These are phyloP conservation scores for Thelephora aurantiotincta DNA, from an alignment of 768 basidiomycete species.

Conservation along the genomic window DNA sequence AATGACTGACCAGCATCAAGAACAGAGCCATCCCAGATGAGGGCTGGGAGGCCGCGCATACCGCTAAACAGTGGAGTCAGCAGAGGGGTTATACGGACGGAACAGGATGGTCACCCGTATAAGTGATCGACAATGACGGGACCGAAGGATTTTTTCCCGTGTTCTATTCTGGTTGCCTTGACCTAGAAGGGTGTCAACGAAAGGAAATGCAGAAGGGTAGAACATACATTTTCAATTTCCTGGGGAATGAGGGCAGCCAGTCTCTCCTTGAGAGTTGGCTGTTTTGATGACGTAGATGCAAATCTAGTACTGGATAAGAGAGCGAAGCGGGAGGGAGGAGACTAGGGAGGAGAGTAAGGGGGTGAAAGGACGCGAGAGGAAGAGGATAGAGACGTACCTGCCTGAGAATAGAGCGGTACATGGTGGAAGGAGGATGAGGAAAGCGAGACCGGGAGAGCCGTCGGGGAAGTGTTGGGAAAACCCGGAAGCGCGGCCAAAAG, in stretches of 20 bases:
- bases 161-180: constrained; percentile 67
- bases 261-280: constrained; percentile 78
- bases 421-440: constrained; percentile 10
- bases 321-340: constrained; percentile 30
- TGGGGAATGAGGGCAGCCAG: constrained; percentile 87
- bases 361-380: constrained; percentile 9
- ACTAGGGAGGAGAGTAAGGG: constrained; percentile 19
- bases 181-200: constrained; percentile 31
- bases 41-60: constrained; percentile 80
- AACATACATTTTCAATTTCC: constrained; percentile 57
- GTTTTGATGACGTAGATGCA: constrained; percentile 51
- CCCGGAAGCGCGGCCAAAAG: background rate
- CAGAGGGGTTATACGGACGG: background rate
- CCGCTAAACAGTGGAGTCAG: constrained; percentile 32
- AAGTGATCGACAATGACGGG: constrained; percentile 85
- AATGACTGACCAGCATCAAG: constrained; percentile 66
- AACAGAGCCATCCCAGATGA: constrained; percentile 98
- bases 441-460: background rate
- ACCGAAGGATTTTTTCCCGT: constrained; percentile 90
- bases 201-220: constrained; percentile 1
- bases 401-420: constrained; percentile 17
- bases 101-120: constrained; percentile 46
- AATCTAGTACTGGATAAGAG: constrained; percentile 37
- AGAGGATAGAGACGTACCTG: constrained; percentile 20
- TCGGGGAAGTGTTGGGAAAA: background rate